A percentile compares a stretch with the other conserved stretches of the same genome.
Conservation (phyloP, 164 flowering plant species). For the Litsea cubeba region DNA sequence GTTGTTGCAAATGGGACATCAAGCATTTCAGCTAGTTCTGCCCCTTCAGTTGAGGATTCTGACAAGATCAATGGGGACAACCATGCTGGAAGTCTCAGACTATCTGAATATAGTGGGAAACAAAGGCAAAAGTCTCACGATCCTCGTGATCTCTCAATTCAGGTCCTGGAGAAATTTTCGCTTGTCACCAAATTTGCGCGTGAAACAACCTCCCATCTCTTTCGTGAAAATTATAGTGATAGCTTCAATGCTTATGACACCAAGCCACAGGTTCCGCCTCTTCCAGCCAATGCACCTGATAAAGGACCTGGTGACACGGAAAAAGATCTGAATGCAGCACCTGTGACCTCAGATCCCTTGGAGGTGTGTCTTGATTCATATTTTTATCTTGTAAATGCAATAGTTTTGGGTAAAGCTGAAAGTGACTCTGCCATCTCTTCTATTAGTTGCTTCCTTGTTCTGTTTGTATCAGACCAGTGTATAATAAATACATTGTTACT, state of each 20-base stretch:
- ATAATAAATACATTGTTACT: background rate
- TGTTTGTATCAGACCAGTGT: too few species aligned
- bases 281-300: constrained; percentile 24
- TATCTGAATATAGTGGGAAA: constrained; percentile 38
- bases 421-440: too few species aligned
- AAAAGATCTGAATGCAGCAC: constrained; percentile 27
- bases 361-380: constrained; percentile 50
- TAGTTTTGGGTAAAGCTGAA: background rate
- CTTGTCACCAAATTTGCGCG: constrained; percentile 98
- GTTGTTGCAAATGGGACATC: constrained; percentile 53
- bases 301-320: constrained; percentile 22
- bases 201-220: constrained; percentile 91
- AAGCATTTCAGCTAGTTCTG: constrained; percentile 24
- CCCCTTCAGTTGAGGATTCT: constrained; percentile 34
- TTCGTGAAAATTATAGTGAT: constrained; percentile 64
- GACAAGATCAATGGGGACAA: constrained; percentile 28
- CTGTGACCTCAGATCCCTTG: constrained; percentile 59
- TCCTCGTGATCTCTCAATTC: constrained; percentile 93
- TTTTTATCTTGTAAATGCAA: background rate
- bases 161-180: constrained; percentile 92
- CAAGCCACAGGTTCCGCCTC: constrained; percentile 34
- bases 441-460: too few species aligned
- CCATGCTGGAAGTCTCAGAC: constrained; percentile 24
- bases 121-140: constrained; percentile 60
- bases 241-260: constrained; percentile 42